These are phyloP conservation scores for Taiozyma sp. DNA, from an alignment of 1,139 yeast species.

Conservation along the genomic window DNA sequence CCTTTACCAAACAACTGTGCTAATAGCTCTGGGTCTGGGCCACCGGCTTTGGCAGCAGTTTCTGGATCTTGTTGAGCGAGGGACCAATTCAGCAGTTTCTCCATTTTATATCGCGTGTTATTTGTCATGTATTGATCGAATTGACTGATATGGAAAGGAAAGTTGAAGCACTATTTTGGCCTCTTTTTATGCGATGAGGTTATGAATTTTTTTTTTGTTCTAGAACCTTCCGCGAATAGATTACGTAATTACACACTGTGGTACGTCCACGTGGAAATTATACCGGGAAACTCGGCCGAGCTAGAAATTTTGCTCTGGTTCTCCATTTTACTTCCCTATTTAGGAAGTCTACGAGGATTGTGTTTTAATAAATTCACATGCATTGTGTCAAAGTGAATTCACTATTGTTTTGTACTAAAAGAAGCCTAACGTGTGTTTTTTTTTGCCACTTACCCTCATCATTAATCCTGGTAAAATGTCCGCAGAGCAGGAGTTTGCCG, in stretches of 20 bases:
- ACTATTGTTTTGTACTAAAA: too few species aligned
- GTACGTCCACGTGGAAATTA: too few species aligned
- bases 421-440: background rate
- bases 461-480: background rate
- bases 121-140: too few species aligned
- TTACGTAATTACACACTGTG: background rate
- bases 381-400: background rate
- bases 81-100: slow-evolving; percentile 88
- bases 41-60: slow-evolving; percentile 54
- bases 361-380: background rate
- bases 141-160: background rate
- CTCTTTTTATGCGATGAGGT: background rate
- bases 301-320: too few species aligned
- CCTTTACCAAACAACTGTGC: slow-evolving; percentile 75
- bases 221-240: background rate
- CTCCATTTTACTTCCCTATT: background rate
- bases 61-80: slow-evolving; percentile 73
- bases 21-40: slow-evolving; percentile 73
- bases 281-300: background rate
- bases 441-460: background rate
- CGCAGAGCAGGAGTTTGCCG: background rate
- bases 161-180: background rate
- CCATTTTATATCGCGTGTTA: slow-evolving; percentile 44
- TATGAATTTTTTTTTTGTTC: background rate
- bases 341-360: background rate